Evolutionary conservation across 2,329 filamentous ascomycete species (phyloP).

Genomic region (Blastomyces silverae): DNA sequence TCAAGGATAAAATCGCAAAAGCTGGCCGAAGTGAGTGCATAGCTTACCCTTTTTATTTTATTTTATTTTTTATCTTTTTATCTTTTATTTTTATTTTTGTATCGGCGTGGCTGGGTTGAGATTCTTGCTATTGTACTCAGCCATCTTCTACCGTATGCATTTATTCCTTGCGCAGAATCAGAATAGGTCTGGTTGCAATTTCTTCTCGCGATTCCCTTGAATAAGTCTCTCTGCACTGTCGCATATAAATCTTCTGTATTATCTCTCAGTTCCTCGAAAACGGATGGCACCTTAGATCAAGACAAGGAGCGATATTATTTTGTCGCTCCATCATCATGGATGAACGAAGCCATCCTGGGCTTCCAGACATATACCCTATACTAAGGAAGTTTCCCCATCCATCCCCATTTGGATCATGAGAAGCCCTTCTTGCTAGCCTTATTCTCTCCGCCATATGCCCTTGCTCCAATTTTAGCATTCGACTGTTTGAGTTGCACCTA

Average conservation of each 20-base stretch:
- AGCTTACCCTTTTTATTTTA: background rate
- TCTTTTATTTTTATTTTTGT: background rate
- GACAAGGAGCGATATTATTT: background rate
- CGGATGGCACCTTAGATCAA: background rate
- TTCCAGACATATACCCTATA: background rate
- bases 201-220: background rate
- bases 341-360: background rate
- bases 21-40: slow-evolving; percentile 39
- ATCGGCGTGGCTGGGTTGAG: background rate
- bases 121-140: background rate
- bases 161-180: background rate
- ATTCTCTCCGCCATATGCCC: background rate
- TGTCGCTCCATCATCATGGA: background rate
- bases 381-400: background rate
- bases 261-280: background rate
- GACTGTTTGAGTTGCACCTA: background rate
- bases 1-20: slow-evolving; percentile 42
- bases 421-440: no score
- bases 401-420: background rate
- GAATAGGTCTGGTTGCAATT: background rate
- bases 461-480: background rate
- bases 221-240: background rate
- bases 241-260: background rate
- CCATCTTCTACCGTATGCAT: background rate
- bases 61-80: no score